These are phyloP conservation scores for Leccinum fallax DNA, from an alignment of 1,284 basidiomycete species.

Conservation along the genomic window DNA sequence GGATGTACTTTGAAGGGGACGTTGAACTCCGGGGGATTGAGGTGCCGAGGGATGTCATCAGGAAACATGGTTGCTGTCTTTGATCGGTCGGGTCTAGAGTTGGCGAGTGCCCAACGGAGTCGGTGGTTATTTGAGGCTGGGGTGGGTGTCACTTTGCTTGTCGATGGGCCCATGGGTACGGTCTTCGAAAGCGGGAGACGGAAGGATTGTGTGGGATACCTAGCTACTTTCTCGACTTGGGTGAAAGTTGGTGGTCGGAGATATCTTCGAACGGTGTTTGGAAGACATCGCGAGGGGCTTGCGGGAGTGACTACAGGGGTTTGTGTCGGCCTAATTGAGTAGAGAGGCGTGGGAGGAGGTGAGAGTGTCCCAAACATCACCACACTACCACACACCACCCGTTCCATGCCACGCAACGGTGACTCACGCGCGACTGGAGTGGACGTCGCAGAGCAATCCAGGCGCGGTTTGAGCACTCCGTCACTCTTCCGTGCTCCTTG, in stretches of 20 bases:
- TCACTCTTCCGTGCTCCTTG: neutral
- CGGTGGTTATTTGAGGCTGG: neutral
- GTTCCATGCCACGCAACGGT: no score
- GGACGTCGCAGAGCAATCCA: neutral
- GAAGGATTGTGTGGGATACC: neutral
- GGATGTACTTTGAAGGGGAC: neutral
- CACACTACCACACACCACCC: neutral
- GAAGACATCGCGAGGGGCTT: no score
- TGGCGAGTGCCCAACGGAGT: neutral
- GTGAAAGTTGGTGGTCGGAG: neutral
- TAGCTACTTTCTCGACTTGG: no score
- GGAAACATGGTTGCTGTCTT: neutral
- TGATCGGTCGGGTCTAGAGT: neutral
- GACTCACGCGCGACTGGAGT: neutral
- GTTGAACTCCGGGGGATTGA: neutral
- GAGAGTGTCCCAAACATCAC: neutral
- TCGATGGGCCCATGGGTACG: neutral
- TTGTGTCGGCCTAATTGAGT: no score
- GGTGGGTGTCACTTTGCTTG: neutral
- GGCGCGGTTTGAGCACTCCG: neutral
- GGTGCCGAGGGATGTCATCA: constrained; percentile 1
- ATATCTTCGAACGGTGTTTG: neutral
- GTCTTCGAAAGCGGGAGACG: neutral
- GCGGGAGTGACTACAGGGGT: no score
- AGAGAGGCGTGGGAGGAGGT: neutral